Percentiles rank a stretch among this genome's conserved stretches.
phyloP scores from a whole-genome alignment of 768 basidiomycete species.

The Russula griseocarnosa region DNA sequence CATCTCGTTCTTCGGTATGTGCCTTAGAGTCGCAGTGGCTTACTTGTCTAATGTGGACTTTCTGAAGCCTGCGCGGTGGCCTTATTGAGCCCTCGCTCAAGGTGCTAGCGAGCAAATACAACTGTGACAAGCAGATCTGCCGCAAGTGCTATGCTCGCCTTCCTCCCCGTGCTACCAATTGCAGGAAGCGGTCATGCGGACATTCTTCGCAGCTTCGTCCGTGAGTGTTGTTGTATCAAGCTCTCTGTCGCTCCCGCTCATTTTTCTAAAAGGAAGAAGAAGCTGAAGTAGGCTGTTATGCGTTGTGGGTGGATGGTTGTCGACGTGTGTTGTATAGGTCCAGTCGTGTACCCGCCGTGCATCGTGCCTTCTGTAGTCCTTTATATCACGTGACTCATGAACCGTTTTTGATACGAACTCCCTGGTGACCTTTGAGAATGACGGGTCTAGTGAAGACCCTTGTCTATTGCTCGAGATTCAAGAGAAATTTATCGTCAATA shows the following conservation, averaged over 20 bases:
- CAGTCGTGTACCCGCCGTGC: slow-evolving; percentile 18
- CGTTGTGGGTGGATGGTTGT: slow-evolving; percentile 7
- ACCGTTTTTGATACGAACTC: not conserved
- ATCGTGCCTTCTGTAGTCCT: not conserved
- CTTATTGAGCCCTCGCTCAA: slow-evolving; percentile 99
- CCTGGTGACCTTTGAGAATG: not conserved
- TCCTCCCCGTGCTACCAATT: slow-evolving; percentile 98
- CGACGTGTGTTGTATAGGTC: slow-evolving; percentile 1
- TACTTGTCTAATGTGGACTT: slow-evolving; percentile 4
- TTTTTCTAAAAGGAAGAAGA: slow-evolving; percentile 70
- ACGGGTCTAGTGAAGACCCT: not conserved
- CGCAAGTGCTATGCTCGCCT: slow-evolving; percentile 99
- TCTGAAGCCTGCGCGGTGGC: slow-evolving; percentile 82
- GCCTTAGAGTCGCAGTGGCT: not conserved
- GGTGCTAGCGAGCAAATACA: slow-evolving; percentile 95
- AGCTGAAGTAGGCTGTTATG: slow-evolving; percentile 70
- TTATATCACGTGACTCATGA: not conserved
- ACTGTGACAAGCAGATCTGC: slow-evolving; percentile 99
- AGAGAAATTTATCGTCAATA: slow-evolving; percentile 13
- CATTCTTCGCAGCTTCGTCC: slow-evolving; percentile 89
- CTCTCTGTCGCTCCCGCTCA: not conserved
- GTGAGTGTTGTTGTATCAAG: slow-evolving; percentile 47
- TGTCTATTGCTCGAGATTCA: not conserved
- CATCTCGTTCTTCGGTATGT: slow-evolving; percentile 92
- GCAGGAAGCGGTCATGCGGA: slow-evolving; percentile 91